Conservation (phyloP, 768 basidiomycete genomes). For the Calocybe indica region DNA sequence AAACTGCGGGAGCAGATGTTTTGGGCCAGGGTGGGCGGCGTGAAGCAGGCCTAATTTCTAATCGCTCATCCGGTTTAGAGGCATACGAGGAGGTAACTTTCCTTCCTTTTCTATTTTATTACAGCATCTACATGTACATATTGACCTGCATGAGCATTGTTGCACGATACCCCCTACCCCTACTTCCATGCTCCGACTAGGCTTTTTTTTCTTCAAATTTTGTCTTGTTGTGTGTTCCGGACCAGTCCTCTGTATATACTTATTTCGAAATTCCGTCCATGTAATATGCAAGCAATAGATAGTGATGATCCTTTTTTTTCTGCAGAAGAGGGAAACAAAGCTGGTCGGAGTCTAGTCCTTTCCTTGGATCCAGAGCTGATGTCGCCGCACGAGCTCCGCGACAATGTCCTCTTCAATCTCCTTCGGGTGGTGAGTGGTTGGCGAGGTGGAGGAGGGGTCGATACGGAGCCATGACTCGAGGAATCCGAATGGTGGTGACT, state of each 20-base stretch:
- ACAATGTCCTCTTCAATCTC: slow-evolving; percentile 97
- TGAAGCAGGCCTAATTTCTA: slow-evolving; percentile 11
- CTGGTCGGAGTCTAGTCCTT: slow-evolving; percentile 1
- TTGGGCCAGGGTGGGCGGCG: slow-evolving; percentile 71
- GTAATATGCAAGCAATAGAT: too few species aligned
- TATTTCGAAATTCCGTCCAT: too few species aligned
- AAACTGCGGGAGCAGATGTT: slow-evolving; percentile 79
- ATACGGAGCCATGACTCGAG: slow-evolving; percentile 64
- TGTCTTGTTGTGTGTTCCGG: too few species aligned
- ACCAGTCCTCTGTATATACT: too few species aligned
- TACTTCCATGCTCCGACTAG: too few species aligned
- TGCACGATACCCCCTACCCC: too few species aligned
- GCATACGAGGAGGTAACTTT: neutral
- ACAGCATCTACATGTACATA: too few species aligned
- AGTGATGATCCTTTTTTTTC: too few species aligned
- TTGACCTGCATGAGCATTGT: too few species aligned
- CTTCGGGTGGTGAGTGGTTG: slow-evolving; percentile 32
- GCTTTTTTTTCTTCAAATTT: too few species aligned
- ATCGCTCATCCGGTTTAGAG: neutral
- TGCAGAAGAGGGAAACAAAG: too few species aligned
- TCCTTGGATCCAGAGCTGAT: slow-evolving; percentile 59
- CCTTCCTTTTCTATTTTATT: neutral
- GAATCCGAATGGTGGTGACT: slow-evolving; percentile 20
- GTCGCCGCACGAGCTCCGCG: slow-evolving; percentile 64
- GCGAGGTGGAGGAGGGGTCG: slow-evolving; percentile 27